Base-by-base conservation (phyloP, 148 eudicot genomes). In the Drosera capensis region DNA sequence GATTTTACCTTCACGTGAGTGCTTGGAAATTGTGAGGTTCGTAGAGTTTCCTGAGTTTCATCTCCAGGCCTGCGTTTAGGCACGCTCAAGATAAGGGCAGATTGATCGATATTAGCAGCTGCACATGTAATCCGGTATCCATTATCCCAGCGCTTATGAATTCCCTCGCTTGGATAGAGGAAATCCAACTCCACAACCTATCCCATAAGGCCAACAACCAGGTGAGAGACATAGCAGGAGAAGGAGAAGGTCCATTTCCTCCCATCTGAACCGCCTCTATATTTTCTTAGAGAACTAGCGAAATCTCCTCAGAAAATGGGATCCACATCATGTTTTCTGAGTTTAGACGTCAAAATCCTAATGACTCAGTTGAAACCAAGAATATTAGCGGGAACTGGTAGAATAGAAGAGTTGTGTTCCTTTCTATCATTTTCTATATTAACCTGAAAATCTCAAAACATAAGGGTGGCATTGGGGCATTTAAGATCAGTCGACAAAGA, bases 141-240 rank as follows among this genome's bases (percentile, higher is more conserved):
- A 55, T 39, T 59, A 55, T 85, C 90, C 95, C 95, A 85, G 1
- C 90, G 82, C 66, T 59, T 77, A 58, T 85, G 95, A 45, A 85
- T 65, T 30, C 95, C 95, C 65, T 85, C 95, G 48, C 95, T 84
- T 22, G 94, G 94, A 67, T 79, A 84, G 26, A 79, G 77, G 71
- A 84, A 84, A 65, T 84, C 94, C 18, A 84, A 73, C 65, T 84
- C 95, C 46, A 80, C 95, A 19, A 80, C 95, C 95, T 84, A 48
- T 21, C 14, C 34, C 28, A 46, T n/a, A 35, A 43, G 22, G 30
- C 14, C 43, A 40, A 54, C 25, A 0, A 28, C 5, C 31, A 28
- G 31, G 31, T 11, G 0, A 28, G 31, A 5, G 7, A 28, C 5
- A 5, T 28, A 5, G 5, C 31, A 0, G 5, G 11, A 5, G 5